Percentiles rank a stretch among this genome's conserved stretches.
Evolutionary conservation across 2,329 filamentous ascomycete genomes (phyloP).

Genomic region (Thielaviopsis punctulata): DNA sequence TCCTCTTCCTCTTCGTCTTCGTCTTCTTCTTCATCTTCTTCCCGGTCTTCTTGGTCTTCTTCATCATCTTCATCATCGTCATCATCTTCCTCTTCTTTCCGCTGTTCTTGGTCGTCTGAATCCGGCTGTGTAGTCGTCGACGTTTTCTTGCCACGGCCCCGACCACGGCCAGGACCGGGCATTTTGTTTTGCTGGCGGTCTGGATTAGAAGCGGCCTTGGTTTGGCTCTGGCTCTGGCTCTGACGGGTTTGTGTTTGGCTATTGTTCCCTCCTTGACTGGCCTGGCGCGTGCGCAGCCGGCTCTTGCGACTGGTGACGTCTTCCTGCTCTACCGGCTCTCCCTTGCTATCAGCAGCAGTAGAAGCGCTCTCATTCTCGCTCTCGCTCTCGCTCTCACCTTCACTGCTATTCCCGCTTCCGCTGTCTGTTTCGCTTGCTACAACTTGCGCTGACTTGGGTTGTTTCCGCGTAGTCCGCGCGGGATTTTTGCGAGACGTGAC

Average conservation of each 20-base stretch:
- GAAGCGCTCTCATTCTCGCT: not conserved
- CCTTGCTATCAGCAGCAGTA: not conserved
- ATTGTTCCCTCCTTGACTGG: too few species aligned
- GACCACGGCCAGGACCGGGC: too few species aligned
- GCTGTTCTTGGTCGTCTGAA: not conserved
- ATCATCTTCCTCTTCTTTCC: too few species aligned
- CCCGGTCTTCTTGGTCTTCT: too few species aligned
- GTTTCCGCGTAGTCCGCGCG: slow-evolving; percentile 3
- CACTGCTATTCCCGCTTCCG: not conserved
- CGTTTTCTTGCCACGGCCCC: not conserved
- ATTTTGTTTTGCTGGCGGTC: not conserved
- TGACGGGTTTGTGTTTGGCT: not conserved
- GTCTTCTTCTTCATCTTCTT: not conserved
- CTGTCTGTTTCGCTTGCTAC: slow-evolving; percentile 5
- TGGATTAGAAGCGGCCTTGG: not conserved
- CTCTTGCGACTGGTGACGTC: not conserved
- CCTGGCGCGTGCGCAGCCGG: not conserved
- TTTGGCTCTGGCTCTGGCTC: too few species aligned
- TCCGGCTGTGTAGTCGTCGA: not conserved
- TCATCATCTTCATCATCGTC: not conserved
- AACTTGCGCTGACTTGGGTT: slow-evolving; percentile 2
- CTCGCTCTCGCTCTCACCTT: not conserved
- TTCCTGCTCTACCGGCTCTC: not conserved
- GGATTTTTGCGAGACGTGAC: slow-evolving; percentile 9
- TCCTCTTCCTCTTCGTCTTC: not conserved